Evolutionary conservation across 495 filamentous ascomycete species (phyloP).

Genomic region (Alectoria sarmentosa): DNA sequence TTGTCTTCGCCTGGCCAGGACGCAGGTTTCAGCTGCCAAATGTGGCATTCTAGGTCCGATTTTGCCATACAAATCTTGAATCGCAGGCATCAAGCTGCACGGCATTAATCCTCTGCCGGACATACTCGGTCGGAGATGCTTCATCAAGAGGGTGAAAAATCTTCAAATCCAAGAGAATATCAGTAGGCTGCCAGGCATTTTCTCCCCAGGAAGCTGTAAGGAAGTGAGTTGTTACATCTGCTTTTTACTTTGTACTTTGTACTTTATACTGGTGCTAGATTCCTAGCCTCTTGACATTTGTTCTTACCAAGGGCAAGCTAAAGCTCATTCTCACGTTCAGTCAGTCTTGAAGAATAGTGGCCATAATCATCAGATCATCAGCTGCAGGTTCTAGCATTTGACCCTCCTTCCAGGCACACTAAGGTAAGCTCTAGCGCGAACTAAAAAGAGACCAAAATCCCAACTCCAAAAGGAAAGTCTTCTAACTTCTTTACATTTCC

Average conservation of each 20-base stretch:
- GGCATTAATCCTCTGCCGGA: neutral
- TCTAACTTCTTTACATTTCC: conserved; percentile 14
- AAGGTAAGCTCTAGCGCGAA: neutral
- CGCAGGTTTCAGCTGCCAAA: neutral
- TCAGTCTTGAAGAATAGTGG: neutral
- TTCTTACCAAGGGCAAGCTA: neutral
- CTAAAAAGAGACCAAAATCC: conserved; percentile 7
- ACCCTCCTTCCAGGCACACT: conserved; percentile 1
- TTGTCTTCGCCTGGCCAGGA: neutral
- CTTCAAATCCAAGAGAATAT: neutral
- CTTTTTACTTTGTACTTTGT: no score
- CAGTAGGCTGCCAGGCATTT: neutral
- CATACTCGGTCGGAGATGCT: neutral
- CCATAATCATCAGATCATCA: conserved; percentile 8
- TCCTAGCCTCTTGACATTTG: neutral
- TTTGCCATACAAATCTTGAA: neutral
- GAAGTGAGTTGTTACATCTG: neutral
- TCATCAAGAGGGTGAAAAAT: neutral
- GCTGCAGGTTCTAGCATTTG: neutral
- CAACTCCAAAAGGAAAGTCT: neutral
- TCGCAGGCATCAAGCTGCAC: neutral
- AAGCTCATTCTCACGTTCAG: neutral
- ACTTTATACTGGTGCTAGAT: neutral
- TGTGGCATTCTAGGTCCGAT: neutral
- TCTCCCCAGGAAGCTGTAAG: neutral